These are phyloP conservation scores for Melampsora americana DNA, from an alignment of 1,284 basidiomycete genomes.

Conservation along the genomic window DNA sequence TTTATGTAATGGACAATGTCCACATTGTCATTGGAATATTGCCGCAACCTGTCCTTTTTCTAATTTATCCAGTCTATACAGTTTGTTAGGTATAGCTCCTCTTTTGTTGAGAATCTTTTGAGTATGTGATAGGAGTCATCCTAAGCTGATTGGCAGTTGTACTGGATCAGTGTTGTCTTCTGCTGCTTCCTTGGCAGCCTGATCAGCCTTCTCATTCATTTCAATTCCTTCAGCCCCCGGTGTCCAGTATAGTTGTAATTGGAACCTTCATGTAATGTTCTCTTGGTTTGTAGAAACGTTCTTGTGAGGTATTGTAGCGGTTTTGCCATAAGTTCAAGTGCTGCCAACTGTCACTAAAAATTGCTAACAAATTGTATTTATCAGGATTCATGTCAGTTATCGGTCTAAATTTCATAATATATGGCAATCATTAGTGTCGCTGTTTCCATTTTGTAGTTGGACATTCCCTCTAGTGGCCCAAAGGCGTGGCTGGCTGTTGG, in stretches of 20 bases:
- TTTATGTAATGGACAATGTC: too few species aligned
- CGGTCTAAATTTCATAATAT: not conserved
- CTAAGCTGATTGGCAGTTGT: not conserved
- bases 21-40: too few species aligned
- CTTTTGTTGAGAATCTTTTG: not conserved
- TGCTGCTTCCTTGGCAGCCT: too few species aligned
- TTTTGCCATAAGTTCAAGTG: not conserved
- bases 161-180: not conserved
- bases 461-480: too few species aligned
- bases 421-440: not conserved
- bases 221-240: not conserved
- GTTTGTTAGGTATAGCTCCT: too few species aligned
- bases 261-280: not conserved
- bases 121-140: not conserved
- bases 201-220: too few species aligned
- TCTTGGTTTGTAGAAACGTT: not conserved
- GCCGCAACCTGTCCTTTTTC: too few species aligned
- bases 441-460: too few species aligned
- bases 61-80: too few species aligned
- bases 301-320: not conserved
- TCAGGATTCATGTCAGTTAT: not conserved
- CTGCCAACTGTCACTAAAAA: too few species aligned
- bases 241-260: not conserved
- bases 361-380: not conserved
- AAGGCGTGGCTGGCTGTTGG: not conserved